Evolutionary conservation across 495 filamentous ascomycete genomes (phyloP).

Genomic region (Penicillium steckii): DNA sequence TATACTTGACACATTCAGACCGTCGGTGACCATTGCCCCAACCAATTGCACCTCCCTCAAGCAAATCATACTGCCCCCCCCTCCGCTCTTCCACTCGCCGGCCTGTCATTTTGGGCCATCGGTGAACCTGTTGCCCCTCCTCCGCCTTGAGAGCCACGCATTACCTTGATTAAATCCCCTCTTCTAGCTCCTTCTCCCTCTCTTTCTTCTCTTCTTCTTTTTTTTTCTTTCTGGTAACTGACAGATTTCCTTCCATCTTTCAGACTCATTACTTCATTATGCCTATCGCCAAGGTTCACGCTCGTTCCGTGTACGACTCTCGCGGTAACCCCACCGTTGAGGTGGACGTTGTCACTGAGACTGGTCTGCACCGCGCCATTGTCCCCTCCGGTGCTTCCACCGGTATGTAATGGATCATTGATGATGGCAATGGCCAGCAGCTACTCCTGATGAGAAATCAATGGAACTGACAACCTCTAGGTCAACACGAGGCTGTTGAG

Average conservation of each 20-base stretch:
- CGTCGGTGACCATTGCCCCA: conserved; percentile 20
- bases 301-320: conserved; percentile 98
- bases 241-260: conserved; percentile 27
- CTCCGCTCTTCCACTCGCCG: conserved; percentile 21
- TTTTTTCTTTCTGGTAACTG: conserved; percentile 21
- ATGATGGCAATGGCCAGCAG: neutral
- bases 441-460: neutral
- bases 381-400: conserved; percentile 98
- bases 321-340: conserved; percentile 96
- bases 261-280: conserved; percentile 57
- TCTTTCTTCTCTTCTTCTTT: too few species aligned
- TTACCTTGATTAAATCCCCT: conserved; percentile 27
- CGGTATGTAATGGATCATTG: conserved; percentile 53
- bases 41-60: conserved; percentile 18
- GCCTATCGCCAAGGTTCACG: conserved; percentile 98
- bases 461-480: conserved; percentile 40
- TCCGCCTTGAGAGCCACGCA: conserved; percentile 42
- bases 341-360: conserved; percentile 95
- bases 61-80: conserved; percentile 21
- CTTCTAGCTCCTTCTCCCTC: too few species aligned
- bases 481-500: conserved; percentile 97
- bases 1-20: conserved; percentile 14
- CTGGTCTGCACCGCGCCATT: conserved; percentile 96
- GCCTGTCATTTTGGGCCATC: conserved; percentile 46
- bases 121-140: conserved; percentile 38